These are phyloP conservation scores for Cordyceps tenuipes DNA, from an alignment of 2,329 filamentous ascomycete species.

Conservation along the genomic window DNA sequence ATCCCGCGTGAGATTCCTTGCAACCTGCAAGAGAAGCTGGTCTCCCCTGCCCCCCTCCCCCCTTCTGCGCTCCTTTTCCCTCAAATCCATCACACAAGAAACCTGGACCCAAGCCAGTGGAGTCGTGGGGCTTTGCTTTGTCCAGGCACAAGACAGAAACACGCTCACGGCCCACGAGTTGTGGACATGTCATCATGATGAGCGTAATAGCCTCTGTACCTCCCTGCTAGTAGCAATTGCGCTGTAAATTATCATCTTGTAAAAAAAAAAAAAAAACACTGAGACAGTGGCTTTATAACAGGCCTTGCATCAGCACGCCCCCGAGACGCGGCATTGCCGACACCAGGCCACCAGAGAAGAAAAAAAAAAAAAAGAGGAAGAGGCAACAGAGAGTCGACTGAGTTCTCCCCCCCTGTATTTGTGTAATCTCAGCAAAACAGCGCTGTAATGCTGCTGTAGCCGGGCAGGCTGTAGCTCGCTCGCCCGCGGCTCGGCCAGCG, in stretches of 20 bases:
- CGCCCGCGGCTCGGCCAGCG: too few relatives aligned
- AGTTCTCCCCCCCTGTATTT: too few relatives aligned
- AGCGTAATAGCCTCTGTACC: not conserved
- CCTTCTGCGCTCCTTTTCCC: not conserved
- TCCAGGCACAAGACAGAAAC: constrained; percentile 9
- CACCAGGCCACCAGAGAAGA: not conserved
- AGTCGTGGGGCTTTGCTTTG: not conserved
- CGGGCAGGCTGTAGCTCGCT: too few relatives aligned
- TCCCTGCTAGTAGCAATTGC: not conserved
- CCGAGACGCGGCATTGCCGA: not conserved
- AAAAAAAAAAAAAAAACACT: not conserved
- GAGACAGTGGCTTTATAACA: not conserved
- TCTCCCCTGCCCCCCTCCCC: not conserved
- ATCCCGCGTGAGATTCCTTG: not conserved
- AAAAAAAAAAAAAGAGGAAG: not conserved
- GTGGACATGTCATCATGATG: constrained; percentile 2
- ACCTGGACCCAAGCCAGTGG: constrained; percentile 1
- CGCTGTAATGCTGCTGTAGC: too few relatives aligned
- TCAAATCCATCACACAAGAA: not conserved
- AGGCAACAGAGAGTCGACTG: too few relatives aligned
- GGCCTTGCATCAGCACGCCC: constrained; percentile 3
- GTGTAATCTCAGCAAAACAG: too few relatives aligned
- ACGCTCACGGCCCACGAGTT: not conserved
- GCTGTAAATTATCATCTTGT: not conserved
- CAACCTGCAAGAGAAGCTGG: not conserved